Base-by-base conservation (phyloP, 305 asterid species). In the Solanum aculeatissimum region DNA sequence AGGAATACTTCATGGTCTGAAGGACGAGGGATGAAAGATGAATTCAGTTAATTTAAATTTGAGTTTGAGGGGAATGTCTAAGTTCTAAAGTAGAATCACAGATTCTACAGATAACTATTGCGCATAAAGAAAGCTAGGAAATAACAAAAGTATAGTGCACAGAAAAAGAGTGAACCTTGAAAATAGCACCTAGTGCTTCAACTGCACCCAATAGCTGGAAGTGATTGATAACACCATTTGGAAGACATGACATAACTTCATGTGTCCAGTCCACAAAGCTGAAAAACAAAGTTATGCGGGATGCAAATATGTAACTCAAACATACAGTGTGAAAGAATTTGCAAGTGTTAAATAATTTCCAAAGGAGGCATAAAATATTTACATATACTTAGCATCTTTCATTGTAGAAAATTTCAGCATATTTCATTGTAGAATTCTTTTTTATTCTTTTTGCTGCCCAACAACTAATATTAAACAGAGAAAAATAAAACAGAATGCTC, bases 251-350 rank as follows among this genome's bases (percentile, higher is more conserved):
- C 63, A 97, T 89, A 75, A 91, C 92, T 85, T 87, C 89, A 88
- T 92, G 96, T 2, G 93, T 88, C 98, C 99, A 97, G 72, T 89
- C 93, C 88, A 90, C 89, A 91, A 97, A 97, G 88, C 99, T 97
- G 99, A 85, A 92, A 71, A 86, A 87, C 75, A 32, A 87, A 84
- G 57, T 88, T 89, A 81, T 78, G 32, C 82, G 55, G 70, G 49
- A 60, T 86, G 32, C 72, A 87, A 47, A 82, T 81, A 53, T 78
- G 66, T 19, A 75, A 82, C 88, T 84, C 69, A 69, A 88, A 84
- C 81, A 74, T 85, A 29, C 54, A 8, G n/a, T 7, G 57, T 29
- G 19, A 49, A 29, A 19, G 23, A 53, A 35, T 78, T 53, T 29
- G 49, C 40, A 53, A 32, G 65, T 16, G 27, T 19, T 51, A 53